Conservation (phyloP, 345 rosid genomes). For the Gossypium stocksii region DNA sequence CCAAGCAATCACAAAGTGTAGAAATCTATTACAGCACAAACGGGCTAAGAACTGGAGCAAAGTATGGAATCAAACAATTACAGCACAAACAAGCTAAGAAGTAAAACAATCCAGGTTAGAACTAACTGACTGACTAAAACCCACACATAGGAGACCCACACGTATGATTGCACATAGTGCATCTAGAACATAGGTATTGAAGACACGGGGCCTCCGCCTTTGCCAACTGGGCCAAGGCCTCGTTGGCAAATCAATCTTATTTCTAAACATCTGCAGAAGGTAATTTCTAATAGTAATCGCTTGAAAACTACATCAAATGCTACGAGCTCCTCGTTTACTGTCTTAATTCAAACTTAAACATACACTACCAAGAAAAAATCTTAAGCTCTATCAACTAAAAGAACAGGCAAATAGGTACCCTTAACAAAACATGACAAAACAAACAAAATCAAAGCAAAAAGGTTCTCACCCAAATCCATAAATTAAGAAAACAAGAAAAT, state of each 20-base stretch:
- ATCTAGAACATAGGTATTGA: too few species aligned
- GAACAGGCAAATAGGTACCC: neutral
- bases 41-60: too few species aligned
- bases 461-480: conserved; percentile 1
- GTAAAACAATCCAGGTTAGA: too few species aligned
- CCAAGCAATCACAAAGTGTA: too few species aligned
- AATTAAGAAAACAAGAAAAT: conserved; percentile 17
- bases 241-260: neutral
- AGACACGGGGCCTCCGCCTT: too few species aligned
- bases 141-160: too few species aligned
- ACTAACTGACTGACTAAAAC: too few species aligned
- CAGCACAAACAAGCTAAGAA: too few species aligned
- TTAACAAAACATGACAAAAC: neutral
- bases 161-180: too few species aligned
- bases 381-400: neutral
- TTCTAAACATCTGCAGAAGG: neutral
- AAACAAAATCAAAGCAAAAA: neutral
- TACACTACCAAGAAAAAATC: conserved; percentile 1
- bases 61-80: too few species aligned
- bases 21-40: too few species aligned
- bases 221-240: too few species aligned
- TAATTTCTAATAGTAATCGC: neutral
- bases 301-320: neutral
- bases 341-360: conserved; percentile 3
- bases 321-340: neutral